A percentile compares a stretch with the other conserved stretches of the same genome.
Evolutionary conservation across 179 eudicot species (phyloP).

Genomic region (Beta lomatogona): DNA sequence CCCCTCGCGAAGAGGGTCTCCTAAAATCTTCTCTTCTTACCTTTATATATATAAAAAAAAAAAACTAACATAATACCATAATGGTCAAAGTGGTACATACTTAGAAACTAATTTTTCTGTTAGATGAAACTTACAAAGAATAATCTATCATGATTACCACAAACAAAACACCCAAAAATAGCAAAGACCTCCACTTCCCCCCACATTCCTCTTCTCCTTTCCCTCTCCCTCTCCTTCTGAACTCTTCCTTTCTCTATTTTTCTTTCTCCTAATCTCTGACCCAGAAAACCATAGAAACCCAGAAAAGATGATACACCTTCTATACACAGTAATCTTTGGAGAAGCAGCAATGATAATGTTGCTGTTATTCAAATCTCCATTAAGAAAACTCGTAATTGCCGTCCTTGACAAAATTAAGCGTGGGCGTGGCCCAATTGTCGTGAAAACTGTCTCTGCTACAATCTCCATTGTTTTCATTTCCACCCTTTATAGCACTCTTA

Average conservation of each 20-base stretch:
- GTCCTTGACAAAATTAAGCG: constrained; percentile 62
- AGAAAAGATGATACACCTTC: constrained; percentile 50
- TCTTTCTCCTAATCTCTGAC: not conserved
- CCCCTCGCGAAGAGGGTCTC: too few species aligned
- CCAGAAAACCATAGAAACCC: not conserved
- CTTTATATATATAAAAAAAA: too few species aligned
- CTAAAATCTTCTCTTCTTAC: too few species aligned
- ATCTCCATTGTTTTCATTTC: constrained; percentile 52
- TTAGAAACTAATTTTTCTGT: too few species aligned
- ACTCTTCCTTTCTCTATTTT: not conserved
- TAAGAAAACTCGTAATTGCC: constrained; percentile 59
- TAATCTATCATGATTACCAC: not conserved
- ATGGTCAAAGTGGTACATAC: too few species aligned
- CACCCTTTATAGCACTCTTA: constrained; percentile 39
- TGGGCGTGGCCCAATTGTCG: constrained; percentile 67
- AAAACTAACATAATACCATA: too few species aligned
- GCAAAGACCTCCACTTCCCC: not conserved
- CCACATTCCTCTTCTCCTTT: not conserved
- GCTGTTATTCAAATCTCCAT: constrained; percentile 68
- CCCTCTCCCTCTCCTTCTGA: not conserved
- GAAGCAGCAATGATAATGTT: constrained; percentile 54
- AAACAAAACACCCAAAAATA: not conserved
- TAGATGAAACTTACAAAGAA: not conserved
- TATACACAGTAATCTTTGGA: constrained; percentile 48
- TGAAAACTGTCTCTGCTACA: constrained; percentile 59